phyloP scores from a whole-genome alignment of 2,329 filamentous ascomycete species.

The Aspergillus cejpii region DNA sequence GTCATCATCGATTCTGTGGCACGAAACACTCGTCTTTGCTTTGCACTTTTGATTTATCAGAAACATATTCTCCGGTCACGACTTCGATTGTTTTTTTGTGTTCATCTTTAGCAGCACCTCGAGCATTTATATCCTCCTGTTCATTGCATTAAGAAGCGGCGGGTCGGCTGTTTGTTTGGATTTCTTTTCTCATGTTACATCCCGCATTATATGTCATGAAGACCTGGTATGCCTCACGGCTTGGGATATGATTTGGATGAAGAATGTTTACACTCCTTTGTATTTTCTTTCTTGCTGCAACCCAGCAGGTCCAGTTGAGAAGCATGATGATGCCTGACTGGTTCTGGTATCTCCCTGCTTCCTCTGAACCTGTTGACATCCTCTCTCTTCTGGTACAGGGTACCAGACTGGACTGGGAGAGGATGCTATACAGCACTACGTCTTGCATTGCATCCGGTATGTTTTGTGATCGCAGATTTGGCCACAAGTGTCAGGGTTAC shows the following conservation, averaged over 20 bases:
- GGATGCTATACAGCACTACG: slow-evolving; percentile 17
- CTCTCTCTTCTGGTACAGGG: slow-evolving; percentile 34
- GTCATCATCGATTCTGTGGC: slow-evolving; percentile 46
- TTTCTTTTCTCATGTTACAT: slow-evolving; percentile 31
- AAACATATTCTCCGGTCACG: slow-evolving; percentile 33
- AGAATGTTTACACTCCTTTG: slow-evolving; percentile 29
- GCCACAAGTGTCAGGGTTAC: slow-evolving; percentile 8
- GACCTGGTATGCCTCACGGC: slow-evolving; percentile 46
- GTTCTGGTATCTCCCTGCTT: slow-evolving; percentile 18
- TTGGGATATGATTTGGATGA: slow-evolving; percentile 42
- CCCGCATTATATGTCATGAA: slow-evolving; percentile 44
- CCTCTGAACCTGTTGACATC: slow-evolving; percentile 25
- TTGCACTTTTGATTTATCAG: slow-evolving; percentile 28
- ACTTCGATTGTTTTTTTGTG: slow-evolving; percentile 1
- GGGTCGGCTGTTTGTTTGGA: slow-evolving; percentile 42
- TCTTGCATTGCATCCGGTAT: slow-evolving; percentile 33
- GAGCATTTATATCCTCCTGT: slow-evolving; percentile 31
- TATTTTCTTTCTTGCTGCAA: slow-evolving; percentile 30
- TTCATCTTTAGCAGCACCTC: slow-evolving; percentile 27
- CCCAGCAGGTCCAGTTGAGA: neutral
- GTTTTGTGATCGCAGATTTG: slow-evolving; percentile 20
- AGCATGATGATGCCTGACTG: slow-evolving; percentile 12
- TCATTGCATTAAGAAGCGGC: slow-evolving; percentile 43
- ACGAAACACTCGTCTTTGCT: slow-evolving; percentile 28
- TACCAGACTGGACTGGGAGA: slow-evolving; percentile 31